These are phyloP conservation scores for Gaeumannomyces tritici DNA, from an alignment of 2,329 filamentous ascomycete genomes.

Conservation along the genomic window DNA sequence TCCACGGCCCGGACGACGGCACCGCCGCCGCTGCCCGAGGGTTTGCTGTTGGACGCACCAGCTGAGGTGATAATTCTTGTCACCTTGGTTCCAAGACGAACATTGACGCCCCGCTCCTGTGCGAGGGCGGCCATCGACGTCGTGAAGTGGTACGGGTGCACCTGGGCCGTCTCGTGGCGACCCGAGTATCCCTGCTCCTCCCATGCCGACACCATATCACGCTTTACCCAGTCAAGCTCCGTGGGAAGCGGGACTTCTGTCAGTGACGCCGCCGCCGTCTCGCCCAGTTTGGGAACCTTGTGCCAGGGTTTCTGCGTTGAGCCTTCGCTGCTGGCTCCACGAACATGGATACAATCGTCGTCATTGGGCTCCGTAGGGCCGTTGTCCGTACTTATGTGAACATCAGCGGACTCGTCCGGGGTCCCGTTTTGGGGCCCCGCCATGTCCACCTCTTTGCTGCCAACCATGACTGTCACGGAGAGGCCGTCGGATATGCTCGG, in stretches of 20 bases:
- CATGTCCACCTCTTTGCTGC: neutral
- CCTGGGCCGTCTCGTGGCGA: slow-evolving; percentile 75
- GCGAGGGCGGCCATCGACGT: slow-evolving; percentile 73
- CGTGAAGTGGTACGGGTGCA: slow-evolving; percentile 88
- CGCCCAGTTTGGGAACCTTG: slow-evolving; percentile 51
- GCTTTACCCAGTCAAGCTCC: slow-evolving; percentile 81
- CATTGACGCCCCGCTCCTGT: slow-evolving; percentile 54
- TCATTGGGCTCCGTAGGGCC: neutral
- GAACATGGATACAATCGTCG: neutral
- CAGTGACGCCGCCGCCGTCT: slow-evolving; percentile 33
- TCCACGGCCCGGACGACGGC: slow-evolving; percentile 46
- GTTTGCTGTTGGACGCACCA: slow-evolving; percentile 7
- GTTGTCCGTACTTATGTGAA: neutral
- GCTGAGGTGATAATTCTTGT: slow-evolving; percentile 50
- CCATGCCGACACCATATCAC: slow-evolving; percentile 57
- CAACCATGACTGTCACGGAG: neutral
- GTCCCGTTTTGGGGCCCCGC: neutral
- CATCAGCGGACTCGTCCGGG: neutral
- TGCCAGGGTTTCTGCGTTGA: slow-evolving; percentile 30
- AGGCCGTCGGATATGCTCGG: neutral
- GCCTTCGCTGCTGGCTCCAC: neutral
- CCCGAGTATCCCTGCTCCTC: slow-evolving; percentile 67
- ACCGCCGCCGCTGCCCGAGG: slow-evolving; percentile 20
- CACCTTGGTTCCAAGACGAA: slow-evolving; percentile 58
- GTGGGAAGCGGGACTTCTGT: slow-evolving; percentile 36